phyloP scores from a whole-genome alignment of 306 rosid genomes.

The Begonia peltatifolia region DNA sequence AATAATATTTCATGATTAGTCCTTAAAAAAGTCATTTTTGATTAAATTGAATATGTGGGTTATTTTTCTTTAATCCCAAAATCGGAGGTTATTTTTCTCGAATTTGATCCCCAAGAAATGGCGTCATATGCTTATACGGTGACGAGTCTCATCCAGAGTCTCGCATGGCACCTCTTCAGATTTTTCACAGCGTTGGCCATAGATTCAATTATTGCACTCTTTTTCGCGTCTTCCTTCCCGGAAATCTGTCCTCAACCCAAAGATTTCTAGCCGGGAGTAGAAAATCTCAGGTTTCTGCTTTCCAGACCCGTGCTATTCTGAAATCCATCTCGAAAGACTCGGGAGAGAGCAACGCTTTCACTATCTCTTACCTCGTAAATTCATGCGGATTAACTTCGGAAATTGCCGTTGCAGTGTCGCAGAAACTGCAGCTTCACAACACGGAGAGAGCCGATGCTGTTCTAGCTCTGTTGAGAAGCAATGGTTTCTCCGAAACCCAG shows the following conservation, averaged over 20 bases:
- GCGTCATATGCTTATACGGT: no score
- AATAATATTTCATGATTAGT: no score
- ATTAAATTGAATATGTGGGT: no score
- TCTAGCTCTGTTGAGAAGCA: constrained; percentile 6
- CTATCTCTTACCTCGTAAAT: constrained; percentile 15
- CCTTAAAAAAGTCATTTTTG: no score
- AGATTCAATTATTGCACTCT: background rate
- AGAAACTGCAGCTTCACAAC: constrained; percentile 9
- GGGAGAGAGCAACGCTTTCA: background rate
- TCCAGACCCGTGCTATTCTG: background rate
- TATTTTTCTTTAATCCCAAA: no score
- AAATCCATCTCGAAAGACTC: background rate
- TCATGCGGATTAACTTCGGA: constrained; percentile 19
- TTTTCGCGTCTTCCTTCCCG: background rate
- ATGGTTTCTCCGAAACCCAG: constrained; percentile 14
- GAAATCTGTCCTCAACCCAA: background rate
- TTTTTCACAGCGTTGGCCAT: constrained; percentile 2
- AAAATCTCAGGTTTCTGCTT: background rate
- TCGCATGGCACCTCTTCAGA: background rate
- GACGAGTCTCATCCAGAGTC: background rate
- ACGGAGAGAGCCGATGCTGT: constrained; percentile 15
- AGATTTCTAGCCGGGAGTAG: background rate
- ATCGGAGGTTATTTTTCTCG: no score
- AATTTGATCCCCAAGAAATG: no score
- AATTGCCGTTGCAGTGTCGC: constrained; percentile 10